A percentile compares a stretch with the other conserved stretches of the same genome.
phyloP scores from a whole-genome alignment of 805 yeast species.

The Spathaspora girioi region DNA sequence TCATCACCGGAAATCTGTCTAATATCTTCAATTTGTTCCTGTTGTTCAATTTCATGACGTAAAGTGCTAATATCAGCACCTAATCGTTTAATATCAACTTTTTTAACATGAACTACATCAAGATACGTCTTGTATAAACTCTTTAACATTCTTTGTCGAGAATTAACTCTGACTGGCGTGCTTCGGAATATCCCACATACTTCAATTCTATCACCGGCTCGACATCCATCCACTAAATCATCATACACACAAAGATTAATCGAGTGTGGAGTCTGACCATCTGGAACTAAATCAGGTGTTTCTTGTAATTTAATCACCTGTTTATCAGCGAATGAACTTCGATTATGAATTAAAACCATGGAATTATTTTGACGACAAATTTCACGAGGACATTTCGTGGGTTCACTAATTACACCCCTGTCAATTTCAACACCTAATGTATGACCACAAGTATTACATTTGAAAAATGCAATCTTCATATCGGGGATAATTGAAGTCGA shows the following conservation, averaged over 20 bases:
- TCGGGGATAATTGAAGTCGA: conserved; percentile 93
- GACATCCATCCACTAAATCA: conserved; percentile 87
- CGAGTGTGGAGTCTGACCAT: conserved; percentile 98
- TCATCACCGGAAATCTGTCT: conserved; percentile 70
- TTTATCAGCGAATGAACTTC: conserved; percentile 91
- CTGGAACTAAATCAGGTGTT: conserved; percentile 94
- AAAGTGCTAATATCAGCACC: conserved; percentile 76
- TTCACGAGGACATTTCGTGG: conserved; percentile 86
- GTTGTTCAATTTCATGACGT: conserved; percentile 47
- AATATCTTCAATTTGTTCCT: conserved; percentile 74
- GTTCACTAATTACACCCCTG: conserved; percentile 92
- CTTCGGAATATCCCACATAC: conserved; percentile 95
- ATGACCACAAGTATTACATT: conserved; percentile 92
- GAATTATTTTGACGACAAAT: conserved; percentile 80
- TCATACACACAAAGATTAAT: conserved; percentile 92
- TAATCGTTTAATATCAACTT: conserved; percentile 75
- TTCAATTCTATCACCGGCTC: conserved; percentile 96
- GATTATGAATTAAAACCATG: conserved; percentile 86
- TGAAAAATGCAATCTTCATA: conserved; percentile 95
- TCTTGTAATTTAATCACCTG: conserved; percentile 94
- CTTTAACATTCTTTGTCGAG: conserved; percentile 80
- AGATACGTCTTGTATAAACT: conserved; percentile 86
- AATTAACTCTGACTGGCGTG: conserved; percentile 83
- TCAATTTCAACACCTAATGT: conserved; percentile 89
- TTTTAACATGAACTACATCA: conserved; percentile 90